Evolutionary conservation across 2,329 filamentous ascomycete species (phyloP).

Genomic region (Magnaporthiopsis incrustans): DNA sequence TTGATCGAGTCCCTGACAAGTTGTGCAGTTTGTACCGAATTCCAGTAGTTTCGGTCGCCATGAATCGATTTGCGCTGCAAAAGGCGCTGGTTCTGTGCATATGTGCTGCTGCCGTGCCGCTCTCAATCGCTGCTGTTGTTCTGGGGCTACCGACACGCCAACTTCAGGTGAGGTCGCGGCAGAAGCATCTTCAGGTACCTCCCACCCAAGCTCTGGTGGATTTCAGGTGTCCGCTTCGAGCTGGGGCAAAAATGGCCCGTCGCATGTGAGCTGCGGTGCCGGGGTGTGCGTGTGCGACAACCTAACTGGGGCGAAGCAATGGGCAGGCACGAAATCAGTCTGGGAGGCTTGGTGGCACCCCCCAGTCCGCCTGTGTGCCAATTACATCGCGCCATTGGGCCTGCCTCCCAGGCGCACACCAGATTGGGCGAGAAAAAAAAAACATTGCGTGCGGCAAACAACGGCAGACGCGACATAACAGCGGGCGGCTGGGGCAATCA

Average conservation of each 20-base stretch:
- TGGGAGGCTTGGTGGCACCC: background rate
- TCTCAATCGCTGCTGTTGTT: background rate
- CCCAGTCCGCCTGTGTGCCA: background rate
- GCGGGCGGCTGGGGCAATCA: background rate
- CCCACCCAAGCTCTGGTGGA: background rate
- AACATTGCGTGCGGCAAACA: background rate
- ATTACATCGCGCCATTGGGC: background rate
- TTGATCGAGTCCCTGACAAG: background rate
- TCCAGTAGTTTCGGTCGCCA: background rate
- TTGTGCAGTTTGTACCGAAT: background rate
- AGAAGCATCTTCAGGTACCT: constrained; percentile 2
- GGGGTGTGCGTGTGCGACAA: background rate
- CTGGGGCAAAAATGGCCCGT: background rate
- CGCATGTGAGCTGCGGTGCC: background rate
- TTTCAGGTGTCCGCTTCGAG: background rate
- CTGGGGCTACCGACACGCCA: background rate
- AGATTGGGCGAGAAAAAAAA: background rate
- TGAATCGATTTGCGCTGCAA: background rate
- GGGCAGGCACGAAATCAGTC: background rate
- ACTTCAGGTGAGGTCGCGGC: background rate
- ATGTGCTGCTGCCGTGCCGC: background rate
- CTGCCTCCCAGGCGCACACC: background rate
- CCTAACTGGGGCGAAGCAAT: background rate
- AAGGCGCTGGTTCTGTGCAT: background rate
- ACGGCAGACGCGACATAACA: background rate